Conservation (phyloP, 2,329 filamentous ascomycete genomes). For the Dendrostoma leiphaemia region DNA sequence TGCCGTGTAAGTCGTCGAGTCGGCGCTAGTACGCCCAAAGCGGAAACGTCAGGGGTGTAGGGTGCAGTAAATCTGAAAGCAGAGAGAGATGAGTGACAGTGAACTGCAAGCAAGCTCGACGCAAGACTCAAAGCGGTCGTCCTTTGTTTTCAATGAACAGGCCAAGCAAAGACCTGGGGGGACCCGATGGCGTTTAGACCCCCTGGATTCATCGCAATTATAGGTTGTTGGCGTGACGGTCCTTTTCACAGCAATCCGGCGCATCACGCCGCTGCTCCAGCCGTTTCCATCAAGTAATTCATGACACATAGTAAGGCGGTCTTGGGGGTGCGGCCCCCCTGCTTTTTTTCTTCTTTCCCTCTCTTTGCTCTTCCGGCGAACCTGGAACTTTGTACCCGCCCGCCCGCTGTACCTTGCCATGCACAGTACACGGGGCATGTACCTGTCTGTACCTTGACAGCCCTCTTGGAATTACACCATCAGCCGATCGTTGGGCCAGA, state of each 20-base stretch:
- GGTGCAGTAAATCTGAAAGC: too few species aligned
- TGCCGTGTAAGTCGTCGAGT: constrained; percentile 7
- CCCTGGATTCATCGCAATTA: constrained; percentile 1
- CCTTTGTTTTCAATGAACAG: too few species aligned
- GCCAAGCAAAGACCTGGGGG: too few species aligned
- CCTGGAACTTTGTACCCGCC: neutral
- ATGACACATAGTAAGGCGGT: constrained; percentile 23
- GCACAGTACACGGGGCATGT: neutral
- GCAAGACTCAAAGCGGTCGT: too few species aligned
- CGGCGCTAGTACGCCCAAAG: neutral
- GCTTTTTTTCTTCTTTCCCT: neutral
- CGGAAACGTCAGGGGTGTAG: constrained; percentile 1
- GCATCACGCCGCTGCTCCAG: neutral
- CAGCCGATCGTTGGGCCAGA: constrained; percentile 16
- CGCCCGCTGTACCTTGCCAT: neutral
- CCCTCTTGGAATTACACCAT: constrained; percentile 8
- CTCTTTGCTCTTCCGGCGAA: neutral
- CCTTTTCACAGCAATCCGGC: constrained; percentile 15
- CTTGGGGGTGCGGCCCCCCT: neutral
- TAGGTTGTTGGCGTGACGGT: constrained; percentile 18
- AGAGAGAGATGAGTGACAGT: constrained; percentile 6
- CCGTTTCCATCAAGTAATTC: constrained; percentile 25
- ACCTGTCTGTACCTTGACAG: neutral
- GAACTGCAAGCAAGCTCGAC: too few species aligned
- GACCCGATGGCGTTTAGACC: neutral